Conservation (phyloP, 805 yeast genomes). For the Schizosaccharomyces cryophilus region DNA sequence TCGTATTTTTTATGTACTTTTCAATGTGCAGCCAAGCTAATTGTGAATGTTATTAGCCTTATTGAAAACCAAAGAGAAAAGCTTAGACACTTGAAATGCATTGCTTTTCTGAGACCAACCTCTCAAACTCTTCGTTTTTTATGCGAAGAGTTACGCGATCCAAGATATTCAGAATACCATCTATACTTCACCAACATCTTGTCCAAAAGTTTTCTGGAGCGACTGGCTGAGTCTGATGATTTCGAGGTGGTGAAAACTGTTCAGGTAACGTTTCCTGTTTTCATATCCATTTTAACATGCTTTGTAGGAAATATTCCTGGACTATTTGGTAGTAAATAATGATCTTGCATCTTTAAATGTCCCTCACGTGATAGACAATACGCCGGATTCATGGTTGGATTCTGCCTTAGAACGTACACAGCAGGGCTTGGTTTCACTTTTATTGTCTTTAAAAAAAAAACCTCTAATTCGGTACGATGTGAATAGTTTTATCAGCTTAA, state of each 20-base stretch:
- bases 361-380: conserved; percentile 16
- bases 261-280: conserved; percentile 13
- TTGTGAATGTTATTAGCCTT: neutral
- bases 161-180: conserved; percentile 59
- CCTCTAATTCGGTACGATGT: conserved; percentile 63
- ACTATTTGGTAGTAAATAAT: conserved; percentile 48
- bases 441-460: conserved; percentile 47
- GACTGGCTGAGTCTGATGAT: conserved; percentile 76
- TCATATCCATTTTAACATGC: neutral
- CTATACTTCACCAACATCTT: conserved; percentile 54
- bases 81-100: conserved; percentile 56
- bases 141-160: conserved; percentile 43
- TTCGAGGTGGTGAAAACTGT: conserved; percentile 53
- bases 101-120: conserved; percentile 54
- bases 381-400: conserved; percentile 23
- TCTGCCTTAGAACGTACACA: conserved; percentile 20
- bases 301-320: conserved; percentile 47
- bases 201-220: conserved; percentile 54
- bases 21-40: neutral
- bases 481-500: conserved; percentile 37
- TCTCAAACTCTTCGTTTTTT: conserved; percentile 36
- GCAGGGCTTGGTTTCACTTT: conserved; percentile 27
- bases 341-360: conserved; percentile 33
- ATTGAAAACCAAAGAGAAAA: neutral
- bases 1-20: neutral